phyloP scores from a whole-genome alignment of 345 rosid genomes.

The Moringa oleifera region DNA sequence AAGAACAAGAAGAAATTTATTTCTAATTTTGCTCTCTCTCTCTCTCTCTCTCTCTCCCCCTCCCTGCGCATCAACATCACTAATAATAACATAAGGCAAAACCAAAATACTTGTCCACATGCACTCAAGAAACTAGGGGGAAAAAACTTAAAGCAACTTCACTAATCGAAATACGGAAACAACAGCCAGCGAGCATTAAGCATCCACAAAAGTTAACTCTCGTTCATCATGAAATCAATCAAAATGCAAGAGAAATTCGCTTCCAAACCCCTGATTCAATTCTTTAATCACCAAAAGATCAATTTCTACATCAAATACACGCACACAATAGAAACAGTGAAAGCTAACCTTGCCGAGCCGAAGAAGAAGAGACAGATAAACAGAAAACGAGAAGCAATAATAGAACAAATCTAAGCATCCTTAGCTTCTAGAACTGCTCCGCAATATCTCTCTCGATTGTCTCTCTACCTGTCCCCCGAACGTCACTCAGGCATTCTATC shows the following conservation, averaged over 20 bases:
- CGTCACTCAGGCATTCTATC: too few relatives aligned
- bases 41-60: too few relatives aligned
- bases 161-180: not conserved
- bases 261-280: slow-evolving; percentile 1
- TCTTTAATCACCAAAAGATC: not conserved
- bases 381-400: slow-evolving; percentile 35
- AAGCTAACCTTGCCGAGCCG: slow-evolving; percentile 46
- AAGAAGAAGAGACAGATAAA: slow-evolving; percentile 25
- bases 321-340: slow-evolving; percentile 3
- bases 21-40: not conserved
- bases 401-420: slow-evolving; percentile 29
- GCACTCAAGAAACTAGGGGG: not conserved
- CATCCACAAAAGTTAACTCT: slow-evolving; percentile 7
- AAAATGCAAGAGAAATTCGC: slow-evolving; percentile 11
- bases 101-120: not conserved
- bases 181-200: slow-evolving; percentile 7
- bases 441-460: not conserved
- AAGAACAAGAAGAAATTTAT: too few relatives aligned
- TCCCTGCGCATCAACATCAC: too few relatives aligned
- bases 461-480: not conserved
- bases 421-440: slow-evolving; percentile 14
- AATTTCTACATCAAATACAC: slow-evolving; percentile 2
- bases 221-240: slow-evolving; percentile 6
- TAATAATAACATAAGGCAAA: not conserved
- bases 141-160: too few relatives aligned